phyloP scores from a whole-genome alignment of 1,284 basidiomycete genomes.

The Ceratobasidium sp. region DNA sequence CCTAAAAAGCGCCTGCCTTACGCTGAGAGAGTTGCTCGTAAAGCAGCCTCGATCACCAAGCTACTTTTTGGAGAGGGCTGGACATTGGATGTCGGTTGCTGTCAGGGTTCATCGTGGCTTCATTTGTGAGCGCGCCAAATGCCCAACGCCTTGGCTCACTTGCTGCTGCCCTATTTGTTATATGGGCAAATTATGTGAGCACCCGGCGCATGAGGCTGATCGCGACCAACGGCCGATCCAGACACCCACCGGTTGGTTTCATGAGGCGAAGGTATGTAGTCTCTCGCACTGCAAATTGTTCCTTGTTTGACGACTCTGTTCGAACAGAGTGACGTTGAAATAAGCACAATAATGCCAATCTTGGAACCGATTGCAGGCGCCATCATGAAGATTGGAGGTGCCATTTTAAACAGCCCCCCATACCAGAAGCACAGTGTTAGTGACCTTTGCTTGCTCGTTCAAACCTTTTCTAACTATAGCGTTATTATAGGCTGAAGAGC shows the following conservation, averaged over 20 bases:
- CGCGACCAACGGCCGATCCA: background rate
- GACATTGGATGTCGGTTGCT: background rate
- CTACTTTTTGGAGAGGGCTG: background rate
- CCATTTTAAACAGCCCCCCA: background rate
- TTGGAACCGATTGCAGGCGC: background rate
- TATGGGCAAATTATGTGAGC: background rate
- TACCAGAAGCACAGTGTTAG: background rate
- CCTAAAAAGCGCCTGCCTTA: background rate
- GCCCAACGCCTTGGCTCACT: background rate
- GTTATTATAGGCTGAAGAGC: too few species aligned
- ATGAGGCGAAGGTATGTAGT: background rate
- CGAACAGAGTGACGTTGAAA: background rate
- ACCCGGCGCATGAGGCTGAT: background rate
- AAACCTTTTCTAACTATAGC: too few species aligned
- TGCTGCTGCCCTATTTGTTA: background rate
- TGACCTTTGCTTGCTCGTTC: too few species aligned
- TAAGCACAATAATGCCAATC: background rate
- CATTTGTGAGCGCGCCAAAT: background rate
- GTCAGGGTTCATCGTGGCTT: background rate
- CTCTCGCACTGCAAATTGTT: background rate
- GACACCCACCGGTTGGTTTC: conserved; percentile 2
- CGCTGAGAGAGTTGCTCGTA: background rate
- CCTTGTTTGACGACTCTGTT: background rate
- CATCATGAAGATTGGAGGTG: background rate
- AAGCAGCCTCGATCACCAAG: background rate